Conservation (phyloP, 176 grass and related monocot species). For the bread wheat (Triticum aestivum) region IWGSC_CS_RefSeq_v2.1 NC_057800.1:512615693-512616192, state of each 20-base stretch:
- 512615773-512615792: slow-evolving; percentile 24
- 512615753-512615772: slow-evolving; percentile 1
- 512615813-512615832: neutral
- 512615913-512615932: neutral
- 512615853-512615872: slow-evolving; percentile 2
- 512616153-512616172: slow-evolving; percentile 68
- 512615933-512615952: neutral
- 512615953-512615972: neutral
- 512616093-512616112: neutral
- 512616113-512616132: slow-evolving; percentile 44
- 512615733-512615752: slow-evolving; percentile 39
- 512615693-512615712: slow-evolving; percentile 78
- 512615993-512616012: neutral
- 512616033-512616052: neutral
- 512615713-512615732: slow-evolving; percentile 93
- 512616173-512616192: slow-evolving; percentile 80
- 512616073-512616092: neutral
- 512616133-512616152: slow-evolving; percentile 98
- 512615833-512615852: neutral
- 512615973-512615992: neutral
- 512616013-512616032: neutral
- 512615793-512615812: neutral
- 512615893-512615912: neutral
- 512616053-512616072: neutral
- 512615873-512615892: slow-evolving; percentile 2